A percentile compares a stretch with the other conserved stretches of the same genome.
These are phyloP conservation scores for Globisporangium camurandrum DNA, from an alignment of 352 stramenopile genomes.

Conservation along the genomic window DNA sequence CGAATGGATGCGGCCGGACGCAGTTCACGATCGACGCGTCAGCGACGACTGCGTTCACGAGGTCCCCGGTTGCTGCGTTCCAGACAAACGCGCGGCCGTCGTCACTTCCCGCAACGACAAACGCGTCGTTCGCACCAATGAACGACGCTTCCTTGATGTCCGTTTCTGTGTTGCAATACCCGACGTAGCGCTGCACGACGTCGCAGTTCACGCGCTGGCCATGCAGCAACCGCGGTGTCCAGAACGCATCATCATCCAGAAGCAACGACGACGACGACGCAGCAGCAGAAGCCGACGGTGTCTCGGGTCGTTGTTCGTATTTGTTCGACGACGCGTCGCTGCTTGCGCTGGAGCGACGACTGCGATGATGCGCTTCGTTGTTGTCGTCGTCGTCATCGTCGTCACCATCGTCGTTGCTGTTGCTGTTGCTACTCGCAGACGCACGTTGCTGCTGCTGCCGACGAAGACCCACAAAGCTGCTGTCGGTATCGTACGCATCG, in stretches of 20 bases:
- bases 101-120: conserved; percentile 83
- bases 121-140: conserved; percentile 80
- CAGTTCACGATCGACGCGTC: conserved; percentile 87
- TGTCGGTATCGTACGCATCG: conserved; percentile 12
- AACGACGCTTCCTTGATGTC: conserved; percentile 89
- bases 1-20: conserved; percentile 75
- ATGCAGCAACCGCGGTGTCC: conserved; percentile 32
- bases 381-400: too few species aligned
- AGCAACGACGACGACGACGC: neutral
- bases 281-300: neutral
- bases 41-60: conserved; percentile 79
- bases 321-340: too few species aligned
- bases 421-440: conserved; percentile 4
- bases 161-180: conserved; percentile 85
- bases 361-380: too few species aligned
- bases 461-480: conserved; percentile 7
- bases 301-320: too few species aligned
- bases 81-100: conserved; percentile 83
- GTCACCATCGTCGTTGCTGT: too few species aligned
- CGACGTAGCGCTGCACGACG: conserved; percentile 67
- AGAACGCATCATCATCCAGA: conserved; percentile 30
- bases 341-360: too few species aligned
- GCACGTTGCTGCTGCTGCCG: conserved; percentile 2
- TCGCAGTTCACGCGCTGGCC: conserved; percentile 49
- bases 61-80: conserved; percentile 65